phyloP scores from a whole-genome alignment of 1,284 basidiomycete genomes.

The Heterobasidion parviporum region DNA sequence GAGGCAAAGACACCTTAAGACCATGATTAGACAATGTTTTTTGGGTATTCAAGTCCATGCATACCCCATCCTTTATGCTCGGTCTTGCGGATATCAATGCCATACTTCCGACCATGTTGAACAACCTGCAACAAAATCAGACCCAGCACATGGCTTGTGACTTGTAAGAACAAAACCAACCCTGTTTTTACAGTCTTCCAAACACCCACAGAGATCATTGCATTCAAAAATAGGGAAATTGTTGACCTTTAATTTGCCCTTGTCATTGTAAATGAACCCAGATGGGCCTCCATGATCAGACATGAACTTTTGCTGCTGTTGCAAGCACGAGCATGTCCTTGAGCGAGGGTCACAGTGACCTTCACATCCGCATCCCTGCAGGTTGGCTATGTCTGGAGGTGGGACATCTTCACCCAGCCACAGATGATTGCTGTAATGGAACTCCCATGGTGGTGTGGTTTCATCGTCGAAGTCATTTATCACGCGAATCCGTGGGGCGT shows the following conservation, averaged over 20 bases:
- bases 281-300: slow-evolving; percentile 16
- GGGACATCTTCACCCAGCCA: slow-evolving; percentile 64
- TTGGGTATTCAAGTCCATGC: slow-evolving; percentile 10
- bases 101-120: slow-evolving; percentile 65
- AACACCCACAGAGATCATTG: slow-evolving; percentile 75
- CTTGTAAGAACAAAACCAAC: slow-evolving; percentile 33
- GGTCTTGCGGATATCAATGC: slow-evolving; percentile 63
- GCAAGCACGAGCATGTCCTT: slow-evolving; percentile 60
- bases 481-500: slow-evolving; percentile 58
- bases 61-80: slow-evolving; percentile 75
- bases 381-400: slow-evolving; percentile 45
- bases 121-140: slow-evolving; percentile 49
- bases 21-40: background rate
- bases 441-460: slow-evolving; percentile 66
- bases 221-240: slow-evolving; percentile 81
- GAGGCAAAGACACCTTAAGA: slow-evolving; percentile 56
- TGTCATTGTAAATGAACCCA: slow-evolving; percentile 62
- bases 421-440: slow-evolving; percentile 71
- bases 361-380: slow-evolving; percentile 66
- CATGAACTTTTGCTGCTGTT: slow-evolving; percentile 42
- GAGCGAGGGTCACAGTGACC: slow-evolving; percentile 67
- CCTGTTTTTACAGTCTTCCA: slow-evolving; percentile 73
- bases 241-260: slow-evolving; percentile 40
- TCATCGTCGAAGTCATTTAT: slow-evolving; percentile 59
- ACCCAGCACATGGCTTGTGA: background rate